Percentiles rank a stretch among this genome's conserved stretches.
Conservation (phyloP, 164 flowering plant genomes). For the Buxus sempervirens region DNA sequence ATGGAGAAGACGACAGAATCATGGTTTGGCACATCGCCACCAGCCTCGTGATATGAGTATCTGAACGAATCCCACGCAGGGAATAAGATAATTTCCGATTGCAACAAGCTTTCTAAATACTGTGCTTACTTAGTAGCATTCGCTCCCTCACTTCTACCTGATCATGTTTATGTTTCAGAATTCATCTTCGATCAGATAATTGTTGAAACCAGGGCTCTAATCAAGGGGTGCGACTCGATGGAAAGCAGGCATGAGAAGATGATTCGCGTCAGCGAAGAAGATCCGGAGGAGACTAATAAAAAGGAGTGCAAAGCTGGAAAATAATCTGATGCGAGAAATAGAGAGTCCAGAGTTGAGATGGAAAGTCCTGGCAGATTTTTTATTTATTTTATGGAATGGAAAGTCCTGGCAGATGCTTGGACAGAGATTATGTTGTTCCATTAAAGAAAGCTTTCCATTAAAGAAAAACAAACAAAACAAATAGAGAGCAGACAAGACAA, state of each 20-base stretch:
- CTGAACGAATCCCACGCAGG: background rate
- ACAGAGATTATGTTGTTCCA: slow-evolving; percentile 9
- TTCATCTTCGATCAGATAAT: background rate
- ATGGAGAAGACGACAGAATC: background rate
- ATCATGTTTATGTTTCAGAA: background rate
- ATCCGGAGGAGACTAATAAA: background rate
- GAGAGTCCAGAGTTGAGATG: background rate
- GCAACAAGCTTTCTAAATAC: slow-evolving; percentile 11
- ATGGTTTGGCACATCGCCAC: slow-evolving; percentile 16
- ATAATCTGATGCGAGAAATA: background rate
- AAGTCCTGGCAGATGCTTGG: slow-evolving; percentile 15
- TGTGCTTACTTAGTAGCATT: slow-evolving; percentile 11
- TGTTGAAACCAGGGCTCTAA: background rate
- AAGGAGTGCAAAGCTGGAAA: slow-evolving; percentile 4
- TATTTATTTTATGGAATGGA: too few relatives aligned
- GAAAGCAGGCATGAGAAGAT: too few relatives aligned
- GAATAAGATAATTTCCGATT: background rate
- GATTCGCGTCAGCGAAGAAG: too few relatives aligned
- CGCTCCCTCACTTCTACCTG: slow-evolving; percentile 8
- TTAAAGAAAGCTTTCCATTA: too few relatives aligned
- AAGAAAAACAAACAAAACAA: too few relatives aligned
- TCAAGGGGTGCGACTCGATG: too few relatives aligned
- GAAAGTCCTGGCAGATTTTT: too few relatives aligned
- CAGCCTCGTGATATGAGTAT: background rate
- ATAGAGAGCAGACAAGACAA: too few relatives aligned